phyloP scores from a whole-genome alignment of 345 rosid species.

The Rubroshorea leprosula region DNA sequence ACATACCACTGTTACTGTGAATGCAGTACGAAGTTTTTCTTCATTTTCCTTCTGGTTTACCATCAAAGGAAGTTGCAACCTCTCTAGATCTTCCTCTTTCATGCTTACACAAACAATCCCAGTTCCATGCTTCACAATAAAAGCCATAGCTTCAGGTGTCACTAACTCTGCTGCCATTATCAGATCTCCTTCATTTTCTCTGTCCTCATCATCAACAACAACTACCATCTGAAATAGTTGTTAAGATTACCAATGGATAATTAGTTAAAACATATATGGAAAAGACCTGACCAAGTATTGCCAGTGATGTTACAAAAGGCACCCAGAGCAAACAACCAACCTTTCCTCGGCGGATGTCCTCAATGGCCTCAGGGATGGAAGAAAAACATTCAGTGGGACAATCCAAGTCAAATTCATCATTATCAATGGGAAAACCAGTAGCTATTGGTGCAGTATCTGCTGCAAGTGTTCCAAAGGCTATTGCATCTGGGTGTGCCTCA shows the following conservation, averaged over 20 bases:
- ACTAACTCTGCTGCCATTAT: constrained; percentile 82
- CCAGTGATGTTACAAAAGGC: background rate
- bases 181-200: constrained; percentile 94
- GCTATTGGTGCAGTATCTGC: constrained; percentile 36
- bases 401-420: constrained; percentile 70
- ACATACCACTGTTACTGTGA: constrained; percentile 89
- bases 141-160: constrained; percentile 95
- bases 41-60: constrained; percentile 73
- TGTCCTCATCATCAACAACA: constrained; percentile 90
- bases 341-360: constrained; percentile 91
- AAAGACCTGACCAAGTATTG: background rate
- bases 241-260: constrained; percentile 12
- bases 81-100: constrained; percentile 71
- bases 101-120: constrained; percentile 91
- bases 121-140: constrained; percentile 84
- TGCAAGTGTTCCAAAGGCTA: constrained; percentile 38
- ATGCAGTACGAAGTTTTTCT: constrained; percentile 80
- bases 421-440: constrained; percentile 39
- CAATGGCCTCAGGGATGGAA: constrained; percentile 78
- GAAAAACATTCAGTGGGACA: constrained; percentile 65
- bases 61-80: constrained; percentile 84
- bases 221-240: constrained; percentile 60
- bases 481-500: constrained; percentile 33
- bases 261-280: background rate
- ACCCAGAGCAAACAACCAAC: constrained; percentile 29